Base-by-base conservation (phyloP, 345 rosid genomes). In the Rhizophora mangle region DNA sequence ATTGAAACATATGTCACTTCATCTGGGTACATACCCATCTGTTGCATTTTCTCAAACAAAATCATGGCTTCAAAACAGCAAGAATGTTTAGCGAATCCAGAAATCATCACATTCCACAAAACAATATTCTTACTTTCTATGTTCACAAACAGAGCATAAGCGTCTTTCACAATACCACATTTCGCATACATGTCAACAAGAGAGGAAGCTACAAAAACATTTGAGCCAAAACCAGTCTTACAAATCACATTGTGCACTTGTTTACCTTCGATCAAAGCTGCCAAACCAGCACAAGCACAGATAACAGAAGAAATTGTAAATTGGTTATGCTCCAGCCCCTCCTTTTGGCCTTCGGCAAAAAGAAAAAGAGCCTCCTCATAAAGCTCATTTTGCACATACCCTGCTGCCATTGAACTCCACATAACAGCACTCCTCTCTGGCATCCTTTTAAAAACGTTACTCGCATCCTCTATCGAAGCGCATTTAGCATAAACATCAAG, bases 371-470 rank as follows among this genome's bases (percentile, higher is more conserved):
- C 97, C 72, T 92, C 90, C 81, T 87, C 94, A 49, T 81, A 86
- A 20, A 81, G 78, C 77, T 83, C 86, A 79, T 82, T 92, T 72
- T 85, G 88, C 71, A 88, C 96, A 69, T 79, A 89, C 39, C 93
- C 94, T 8, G 93, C 73, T 30, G 85, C 79, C 91, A 92, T 85
- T 43, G 94, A 92, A 83, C 92, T 95, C 96, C 99, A 95, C 20
- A 93, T 85, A 26, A 88, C 96, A 43, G 60, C 89, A 66, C 78
- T 88, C 81, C 68, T 90, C 74, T 87, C 90, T 32, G 63, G 77
- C 87, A 95, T 82, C 58, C 22, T 81, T 71, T 85, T 84, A 19
- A 95, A 92, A 77, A 90, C 84, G 56, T 34, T 39, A 26, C 65
- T 65, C 0, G 96, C 90, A 0, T 86, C 91, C 24, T 62, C 70